A percentile compares a stretch with the other conserved stretches of the same genome.
Conservation (phyloP, 768 basidiomycete species). For the Mycena indigotica region DNA sequence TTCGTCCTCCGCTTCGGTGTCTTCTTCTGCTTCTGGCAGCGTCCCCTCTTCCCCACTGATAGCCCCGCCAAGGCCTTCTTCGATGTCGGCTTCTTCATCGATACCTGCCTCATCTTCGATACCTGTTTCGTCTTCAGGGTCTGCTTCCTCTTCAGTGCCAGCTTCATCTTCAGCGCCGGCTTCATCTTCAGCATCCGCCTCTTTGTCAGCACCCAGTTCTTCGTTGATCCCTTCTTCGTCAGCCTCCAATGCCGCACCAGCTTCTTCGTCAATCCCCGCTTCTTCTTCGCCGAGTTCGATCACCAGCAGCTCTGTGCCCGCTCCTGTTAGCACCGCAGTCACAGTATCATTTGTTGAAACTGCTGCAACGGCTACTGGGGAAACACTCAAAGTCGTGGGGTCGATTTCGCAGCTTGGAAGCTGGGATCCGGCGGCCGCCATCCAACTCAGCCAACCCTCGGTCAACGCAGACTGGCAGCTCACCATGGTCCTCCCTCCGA, state of each 20-base stretch:
- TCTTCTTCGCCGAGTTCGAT: background rate
- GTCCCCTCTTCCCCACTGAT: too few relatives aligned
- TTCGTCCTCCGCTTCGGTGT: too few relatives aligned
- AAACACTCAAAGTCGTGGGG: slow-evolving; percentile 9
- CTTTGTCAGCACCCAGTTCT: too few relatives aligned
- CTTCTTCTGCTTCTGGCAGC: too few relatives aligned
- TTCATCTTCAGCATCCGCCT: too few relatives aligned
- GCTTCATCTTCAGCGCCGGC: too few relatives aligned
- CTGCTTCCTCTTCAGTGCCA: too few relatives aligned
- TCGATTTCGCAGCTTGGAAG: slow-evolving; percentile 10
- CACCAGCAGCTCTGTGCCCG: background rate
- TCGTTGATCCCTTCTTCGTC: too few relatives aligned
- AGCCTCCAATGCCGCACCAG: background rate
- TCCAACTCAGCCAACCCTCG: slow-evolving; percentile 2
- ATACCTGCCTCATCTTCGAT: too few relatives aligned
- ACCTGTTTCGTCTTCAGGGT: too few relatives aligned
- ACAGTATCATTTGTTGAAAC: slow-evolving; percentile 8
- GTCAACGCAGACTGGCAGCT: slow-evolving; percentile 1
- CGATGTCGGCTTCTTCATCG: too few relatives aligned
- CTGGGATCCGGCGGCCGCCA: slow-evolving; percentile 6
- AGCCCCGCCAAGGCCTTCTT: too few relatives aligned
- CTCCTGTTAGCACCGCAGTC: slow-evolving; percentile 2
- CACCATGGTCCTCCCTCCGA: slow-evolving; percentile 1
- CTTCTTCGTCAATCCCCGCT: background rate
- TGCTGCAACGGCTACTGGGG: slow-evolving; percentile 1